Percentiles rank a stretch among this genome's conserved stretches.
These are phyloP conservation scores for Talaromyces ruber DNA, from an alignment of 495 filamentous ascomycete genomes.

Conservation along the genomic window DNA sequence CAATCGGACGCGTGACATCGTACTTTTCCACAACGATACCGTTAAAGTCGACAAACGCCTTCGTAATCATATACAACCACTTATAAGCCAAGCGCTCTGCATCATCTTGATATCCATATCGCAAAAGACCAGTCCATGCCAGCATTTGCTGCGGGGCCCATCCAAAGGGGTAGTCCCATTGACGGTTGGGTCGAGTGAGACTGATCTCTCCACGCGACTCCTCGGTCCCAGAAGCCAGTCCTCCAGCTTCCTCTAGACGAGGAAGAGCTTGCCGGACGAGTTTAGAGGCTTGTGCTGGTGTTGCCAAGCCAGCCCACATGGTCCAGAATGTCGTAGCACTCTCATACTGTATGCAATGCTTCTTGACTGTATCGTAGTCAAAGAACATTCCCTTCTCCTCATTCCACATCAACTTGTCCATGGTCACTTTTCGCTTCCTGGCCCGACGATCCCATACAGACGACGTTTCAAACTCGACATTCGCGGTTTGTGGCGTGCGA, in stretches of 20 bases:
- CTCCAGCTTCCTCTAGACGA: constrained; percentile 77
- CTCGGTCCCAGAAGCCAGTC: constrained; percentile 82
- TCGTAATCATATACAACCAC: constrained; percentile 96
- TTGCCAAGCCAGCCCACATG: constrained; percentile 84
- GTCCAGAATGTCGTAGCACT: constrained; percentile 91
- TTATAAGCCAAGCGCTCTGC: constrained; percentile 83
- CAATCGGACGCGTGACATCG: constrained; percentile 81
- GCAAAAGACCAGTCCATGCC: constrained; percentile 83
- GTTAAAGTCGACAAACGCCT: constrained; percentile 95
- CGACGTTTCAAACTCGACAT: constrained; percentile 65
- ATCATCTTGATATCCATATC: constrained; percentile 85
- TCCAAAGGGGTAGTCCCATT: constrained; percentile 97
- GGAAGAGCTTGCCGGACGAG: constrained; percentile 74
- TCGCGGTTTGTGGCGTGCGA: constrained; percentile 46
- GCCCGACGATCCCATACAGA: constrained; percentile 82
- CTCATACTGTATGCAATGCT: constrained; percentile 72
- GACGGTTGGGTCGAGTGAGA: constrained; percentile 78
- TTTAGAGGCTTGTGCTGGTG: constrained; percentile 65
- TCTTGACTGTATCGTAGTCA: constrained; percentile 82
- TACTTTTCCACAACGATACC: constrained; percentile 98
- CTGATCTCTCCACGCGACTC: constrained; percentile 72
- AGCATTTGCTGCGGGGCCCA: constrained; percentile 99
- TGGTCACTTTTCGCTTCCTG: constrained; percentile 64
- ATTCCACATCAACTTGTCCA: constrained; percentile 89
- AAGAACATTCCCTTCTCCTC: constrained; percentile 90